Evolutionary conservation across 768 basidiomycete genomes (phyloP).

Genomic region (Boletus vermiculosoides): DNA sequence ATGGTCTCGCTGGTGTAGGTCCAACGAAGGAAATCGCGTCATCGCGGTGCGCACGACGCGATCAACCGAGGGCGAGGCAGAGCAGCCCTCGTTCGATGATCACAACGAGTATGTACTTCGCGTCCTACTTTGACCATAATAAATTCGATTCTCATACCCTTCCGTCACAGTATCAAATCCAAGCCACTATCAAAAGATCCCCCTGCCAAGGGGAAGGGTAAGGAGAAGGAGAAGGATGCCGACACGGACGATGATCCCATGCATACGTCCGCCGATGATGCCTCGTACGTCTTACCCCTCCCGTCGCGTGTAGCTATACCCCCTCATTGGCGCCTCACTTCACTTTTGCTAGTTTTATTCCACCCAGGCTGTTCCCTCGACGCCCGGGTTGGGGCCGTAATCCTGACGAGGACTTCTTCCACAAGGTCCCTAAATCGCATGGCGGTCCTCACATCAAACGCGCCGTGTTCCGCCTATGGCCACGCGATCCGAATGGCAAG

Average conservation of each 20-base stretch:
- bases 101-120: background rate
- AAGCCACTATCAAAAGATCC: background rate
- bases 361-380: background rate
- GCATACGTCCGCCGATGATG: background rate
- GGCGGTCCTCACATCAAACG: conserved; percentile 8
- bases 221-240: background rate
- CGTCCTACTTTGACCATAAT: background rate
- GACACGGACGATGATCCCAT: background rate
- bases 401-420: background rate
- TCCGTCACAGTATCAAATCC: background rate
- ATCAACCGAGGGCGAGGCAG: background rate
- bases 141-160: background rate
- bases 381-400: conserved; percentile 9
- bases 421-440: background rate
- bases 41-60: background rate
- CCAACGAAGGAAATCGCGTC: background rate
- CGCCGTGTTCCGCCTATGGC: conserved; percentile 24
- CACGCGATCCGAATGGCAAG: conserved; percentile 22
- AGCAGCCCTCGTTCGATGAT: too few species aligned
- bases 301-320: too few species aligned
- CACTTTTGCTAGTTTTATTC: background rate
- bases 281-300: background rate
- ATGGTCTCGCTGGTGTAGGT: background rate
- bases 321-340: background rate
- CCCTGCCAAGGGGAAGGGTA: background rate